phyloP scores from a whole-genome alignment of 768 basidiomycete species.

The Lentinula sp. region DNA sequence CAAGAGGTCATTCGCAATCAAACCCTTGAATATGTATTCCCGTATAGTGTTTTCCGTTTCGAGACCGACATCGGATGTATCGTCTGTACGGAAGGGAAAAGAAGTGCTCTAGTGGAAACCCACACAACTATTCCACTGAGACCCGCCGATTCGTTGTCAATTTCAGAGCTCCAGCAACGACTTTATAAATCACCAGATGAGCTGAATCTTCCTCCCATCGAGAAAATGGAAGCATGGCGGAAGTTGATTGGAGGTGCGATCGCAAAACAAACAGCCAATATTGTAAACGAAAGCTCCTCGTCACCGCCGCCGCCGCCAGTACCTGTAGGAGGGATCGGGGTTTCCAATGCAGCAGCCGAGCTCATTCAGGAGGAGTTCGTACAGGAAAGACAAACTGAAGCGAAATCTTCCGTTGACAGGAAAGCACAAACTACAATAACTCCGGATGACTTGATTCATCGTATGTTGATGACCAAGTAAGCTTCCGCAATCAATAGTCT shows the following conservation, averaged over 20 bases:
- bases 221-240: conserved; percentile 51
- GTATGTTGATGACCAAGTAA: conserved; percentile 69
- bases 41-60: conserved; percentile 68
- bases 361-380: conserved; percentile 76
- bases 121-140: conserved; percentile 48
- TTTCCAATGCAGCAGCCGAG: conserved; percentile 49
- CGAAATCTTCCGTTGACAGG: conserved; percentile 21
- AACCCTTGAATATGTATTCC: conserved; percentile 68
- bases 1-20: conserved; percentile 63
- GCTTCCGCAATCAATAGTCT: conserved; percentile 11
- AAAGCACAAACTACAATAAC: conserved; percentile 25
- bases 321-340: neutral
- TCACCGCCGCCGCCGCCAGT: neutral
- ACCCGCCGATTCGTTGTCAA: conserved; percentile 11
- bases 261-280: neutral
- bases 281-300: neutral
- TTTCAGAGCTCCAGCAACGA: conserved; percentile 12
- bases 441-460: conserved; percentile 58
- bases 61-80: conserved; percentile 69
- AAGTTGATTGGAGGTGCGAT: conserved; percentile 55
- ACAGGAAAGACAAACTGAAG: conserved; percentile 24
- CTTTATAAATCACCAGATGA: conserved; percentile 46
- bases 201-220: conserved; percentile 38
- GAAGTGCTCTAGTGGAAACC: conserved; percentile 72
- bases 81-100: conserved; percentile 54